Evolutionary conservation across 2,329 filamentous ascomycete species (phyloP), one percentile per base, ranked within the genome.

Genomic region (Pseudophaeomoniella oleicola): DNA sequence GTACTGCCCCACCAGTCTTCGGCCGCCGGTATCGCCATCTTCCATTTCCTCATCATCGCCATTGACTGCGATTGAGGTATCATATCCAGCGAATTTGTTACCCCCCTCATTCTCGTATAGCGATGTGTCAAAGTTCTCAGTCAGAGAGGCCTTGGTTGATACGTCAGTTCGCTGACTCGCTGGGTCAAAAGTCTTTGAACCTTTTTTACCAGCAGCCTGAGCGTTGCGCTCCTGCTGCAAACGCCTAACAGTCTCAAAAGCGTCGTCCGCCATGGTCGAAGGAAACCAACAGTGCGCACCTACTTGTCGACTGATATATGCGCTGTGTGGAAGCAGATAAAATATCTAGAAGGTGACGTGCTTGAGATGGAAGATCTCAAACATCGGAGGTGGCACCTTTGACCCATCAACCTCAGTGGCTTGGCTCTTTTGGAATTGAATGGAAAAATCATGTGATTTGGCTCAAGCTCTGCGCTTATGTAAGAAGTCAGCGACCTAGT

Each of bases 191-290:
- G 77, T 73, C 67, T 75, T 81, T 58, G 78, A 81, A 63, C 81
- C 78, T 67, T 87, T 87, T 68, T 84, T 90, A 47, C 58, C 71
- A 52, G 78, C 75, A 50, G 81, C 72, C 51, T 74, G 70, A 58
- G 81, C 80, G 62, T 93, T 93, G 58, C 87, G 84, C 80, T 93
- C 86, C 61, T 81, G 79, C 69, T 94, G 86, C 56, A 88, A 79
- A 69, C 78, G 81, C 63, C 78, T 78, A 61, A 93, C 81, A 53
- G 78, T 72, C 56, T 90, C 83, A 63, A 93, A 90, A 62, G 92
- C 85, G 61, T 81, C 79, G 22, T 27, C 22, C 22, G 22, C 22
- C 22, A 27, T 27, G 22, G n/a, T n/a, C n/a, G n/a, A 9, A n/a
- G 22, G n/a, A n/a, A n/a, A 27, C 6, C 22, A 27, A 27, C n/a